These are phyloP conservation scores for Solanum peruvianum DNA, from an alignment of 257 asterid species.

Conservation along the genomic window DNA sequence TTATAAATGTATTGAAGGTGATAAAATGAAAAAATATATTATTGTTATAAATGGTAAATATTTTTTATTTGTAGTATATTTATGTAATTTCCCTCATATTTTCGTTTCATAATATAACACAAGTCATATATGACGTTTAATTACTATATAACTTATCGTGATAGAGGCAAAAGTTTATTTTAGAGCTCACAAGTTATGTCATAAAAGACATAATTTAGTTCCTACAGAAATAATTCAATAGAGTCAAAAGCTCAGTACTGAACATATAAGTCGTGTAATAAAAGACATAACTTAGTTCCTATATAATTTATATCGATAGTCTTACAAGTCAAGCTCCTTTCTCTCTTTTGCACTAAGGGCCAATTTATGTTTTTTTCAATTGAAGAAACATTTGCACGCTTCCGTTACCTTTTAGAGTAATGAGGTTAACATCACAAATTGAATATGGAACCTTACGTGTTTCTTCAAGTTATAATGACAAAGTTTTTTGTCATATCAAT, in stretches of 20 bases:
- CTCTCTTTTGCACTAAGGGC: background rate
- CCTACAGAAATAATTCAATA: background rate
- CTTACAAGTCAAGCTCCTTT: background rate
- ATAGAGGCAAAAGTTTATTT: background rate
- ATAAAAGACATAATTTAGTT: background rate
- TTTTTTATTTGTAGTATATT: too few species aligned
- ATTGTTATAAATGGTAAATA: too few species aligned
- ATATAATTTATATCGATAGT: too few species aligned
- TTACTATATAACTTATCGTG: background rate
- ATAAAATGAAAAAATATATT: too few species aligned
- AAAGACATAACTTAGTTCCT: background rate
- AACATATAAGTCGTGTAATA: background rate
- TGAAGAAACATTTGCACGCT: background rate
- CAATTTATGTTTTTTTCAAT: background rate
- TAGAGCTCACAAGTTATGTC: too few species aligned
- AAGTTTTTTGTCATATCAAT: background rate
- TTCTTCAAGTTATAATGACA: background rate
- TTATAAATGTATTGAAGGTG: too few species aligned
- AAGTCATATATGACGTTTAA: background rate
- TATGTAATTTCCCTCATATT: background rate
- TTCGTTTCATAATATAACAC: background rate
- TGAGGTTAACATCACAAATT: background rate
- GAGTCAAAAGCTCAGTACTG: background rate
- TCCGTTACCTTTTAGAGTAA: background rate
- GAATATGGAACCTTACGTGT: background rate